phyloP scores from a whole-genome alignment of 2,329 filamentous ascomycete genomes.

The Fusarium sp. region DNA sequence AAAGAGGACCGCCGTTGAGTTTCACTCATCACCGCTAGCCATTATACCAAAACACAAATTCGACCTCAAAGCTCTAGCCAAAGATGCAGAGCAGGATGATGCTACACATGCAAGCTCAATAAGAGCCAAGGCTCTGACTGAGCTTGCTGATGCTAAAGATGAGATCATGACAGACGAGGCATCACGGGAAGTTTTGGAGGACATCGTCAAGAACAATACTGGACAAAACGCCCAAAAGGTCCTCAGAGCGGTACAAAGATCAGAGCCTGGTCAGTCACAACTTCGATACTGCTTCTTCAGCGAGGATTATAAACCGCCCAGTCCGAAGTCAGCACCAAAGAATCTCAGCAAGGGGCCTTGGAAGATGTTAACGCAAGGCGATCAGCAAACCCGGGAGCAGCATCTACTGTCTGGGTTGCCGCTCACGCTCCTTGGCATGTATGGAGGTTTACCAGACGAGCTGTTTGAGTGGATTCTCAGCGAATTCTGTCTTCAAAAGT shows the following conservation, averaged over 20 bases:
- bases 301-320: slow-evolving; percentile 45
- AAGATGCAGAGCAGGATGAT: slow-evolving; percentile 69
- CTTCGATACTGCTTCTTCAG: slow-evolving; percentile 65
- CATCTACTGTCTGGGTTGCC: slow-evolving; percentile 73
- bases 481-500: slow-evolving; percentile 68
- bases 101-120: slow-evolving; percentile 68
- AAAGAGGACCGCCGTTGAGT: slow-evolving; percentile 58
- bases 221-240: slow-evolving; percentile 60
- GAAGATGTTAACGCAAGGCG: slow-evolving; percentile 62
- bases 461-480: slow-evolving; percentile 75
- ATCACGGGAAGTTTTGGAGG: slow-evolving; percentile 42
- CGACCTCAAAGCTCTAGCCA: slow-evolving; percentile 71
- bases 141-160: slow-evolving; percentile 24
- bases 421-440: slow-evolving; percentile 58
- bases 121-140: slow-evolving; percentile 54
- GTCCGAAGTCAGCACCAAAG: slow-evolving; percentile 45
- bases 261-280: slow-evolving; percentile 54
- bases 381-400: slow-evolving; percentile 61
- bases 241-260: slow-evolving; percentile 64
- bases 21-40: slow-evolving; percentile 62
- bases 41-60: slow-evolving; percentile 70
- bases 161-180: slow-evolving; percentile 29
- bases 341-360: slow-evolving; percentile 56
- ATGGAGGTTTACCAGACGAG: slow-evolving; percentile 67
- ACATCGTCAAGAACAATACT: slow-evolving; percentile 52